Conservation (phyloP, 2,329 filamentous ascomycete genomes). For the Trichoderma guizhouense region DNA sequence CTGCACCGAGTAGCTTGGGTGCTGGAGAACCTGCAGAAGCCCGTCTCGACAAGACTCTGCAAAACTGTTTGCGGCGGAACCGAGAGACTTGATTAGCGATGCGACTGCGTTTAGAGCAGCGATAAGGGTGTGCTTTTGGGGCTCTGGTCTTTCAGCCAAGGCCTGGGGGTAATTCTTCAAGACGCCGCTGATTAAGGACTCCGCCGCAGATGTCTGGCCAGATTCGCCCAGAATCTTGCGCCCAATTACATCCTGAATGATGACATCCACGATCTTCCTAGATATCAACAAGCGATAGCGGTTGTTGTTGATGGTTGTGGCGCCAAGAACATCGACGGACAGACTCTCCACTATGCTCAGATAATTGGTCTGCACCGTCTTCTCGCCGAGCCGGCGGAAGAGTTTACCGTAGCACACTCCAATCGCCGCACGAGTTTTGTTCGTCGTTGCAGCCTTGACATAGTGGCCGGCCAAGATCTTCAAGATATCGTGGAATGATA, state of each 20-base stretch:
- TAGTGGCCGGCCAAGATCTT: slow-evolving; percentile 79
- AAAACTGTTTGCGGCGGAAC: slow-evolving; percentile 74
- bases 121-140: slow-evolving; percentile 80
- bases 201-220: slow-evolving; percentile 79
- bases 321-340: slow-evolving; percentile 74
- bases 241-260: slow-evolving; percentile 81
- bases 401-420: slow-evolving; percentile 84
- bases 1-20: slow-evolving; percentile 95
- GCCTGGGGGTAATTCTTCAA: slow-evolving; percentile 93
- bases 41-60: slow-evolving; percentile 84
- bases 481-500: slow-evolving; percentile 75
- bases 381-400: slow-evolving; percentile 74
- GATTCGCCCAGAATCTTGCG: slow-evolving; percentile 81
- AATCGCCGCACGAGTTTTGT: slow-evolving; percentile 76
- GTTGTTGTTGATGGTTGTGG: slow-evolving; percentile 73
- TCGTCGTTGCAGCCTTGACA: slow-evolving; percentile 71
- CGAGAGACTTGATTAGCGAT: slow-evolving; percentile 73
- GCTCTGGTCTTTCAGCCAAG: slow-evolving; percentile 81
- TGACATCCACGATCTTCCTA: slow-evolving; percentile 76
- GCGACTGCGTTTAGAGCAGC: slow-evolving; percentile 75
- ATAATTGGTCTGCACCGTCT: slow-evolving; percentile 79
- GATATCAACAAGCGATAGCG: slow-evolving; percentile 84
- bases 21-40: slow-evolving; percentile 83
- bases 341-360: slow-evolving; percentile 76
- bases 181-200: slow-evolving; percentile 77